Evolutionary conservation across 768 basidiomycete genomes (phyloP).

Genomic region (Tremella mesenterica): DNA sequence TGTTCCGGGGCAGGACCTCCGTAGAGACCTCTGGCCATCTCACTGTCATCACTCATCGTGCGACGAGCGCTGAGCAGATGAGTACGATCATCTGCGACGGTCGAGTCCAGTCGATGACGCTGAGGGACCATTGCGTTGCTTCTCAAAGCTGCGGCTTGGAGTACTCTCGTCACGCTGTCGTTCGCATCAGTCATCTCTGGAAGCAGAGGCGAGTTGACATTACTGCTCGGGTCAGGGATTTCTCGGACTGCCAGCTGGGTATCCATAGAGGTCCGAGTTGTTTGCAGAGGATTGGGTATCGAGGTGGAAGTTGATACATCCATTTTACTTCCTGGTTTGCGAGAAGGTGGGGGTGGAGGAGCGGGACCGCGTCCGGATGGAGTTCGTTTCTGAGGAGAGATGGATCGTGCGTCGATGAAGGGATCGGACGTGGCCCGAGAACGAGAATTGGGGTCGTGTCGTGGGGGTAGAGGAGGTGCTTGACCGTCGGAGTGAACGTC

Average conservation of each 20-base stretch:
- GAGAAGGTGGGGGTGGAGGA: slow-evolving; percentile 19
- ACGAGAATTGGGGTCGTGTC: background rate
- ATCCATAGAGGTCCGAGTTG: background rate
- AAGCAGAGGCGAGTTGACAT: slow-evolving; percentile 18
- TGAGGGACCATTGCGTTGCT: background rate
- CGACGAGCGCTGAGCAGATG: slow-evolving; percentile 6
- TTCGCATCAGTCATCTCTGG: background rate
- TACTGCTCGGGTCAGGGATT: background rate
- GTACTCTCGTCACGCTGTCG: background rate
- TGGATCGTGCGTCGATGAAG: slow-evolving; percentile 19
- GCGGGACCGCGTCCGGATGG: slow-evolving; percentile 22
- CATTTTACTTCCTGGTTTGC: background rate
- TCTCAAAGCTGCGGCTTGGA: background rate
- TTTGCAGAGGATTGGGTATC: slow-evolving; percentile 18
- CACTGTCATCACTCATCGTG: slow-evolving; percentile 11
- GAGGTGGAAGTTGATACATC: background rate
- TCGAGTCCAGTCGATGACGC: background rate
- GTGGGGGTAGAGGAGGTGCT: background rate
- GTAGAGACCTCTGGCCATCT: background rate
- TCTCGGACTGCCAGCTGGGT: background rate
- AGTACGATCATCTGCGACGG: slow-evolving; percentile 11
- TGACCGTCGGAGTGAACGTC: background rate
- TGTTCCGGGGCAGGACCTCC: slow-evolving; percentile 12
- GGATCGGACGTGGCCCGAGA: slow-evolving; percentile 29
- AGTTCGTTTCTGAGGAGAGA: background rate